These are phyloP conservation scores for Drechmeria coniospora DNA, from an alignment of 2,329 filamentous ascomycete genomes.

Conservation along the genomic window DNA sequence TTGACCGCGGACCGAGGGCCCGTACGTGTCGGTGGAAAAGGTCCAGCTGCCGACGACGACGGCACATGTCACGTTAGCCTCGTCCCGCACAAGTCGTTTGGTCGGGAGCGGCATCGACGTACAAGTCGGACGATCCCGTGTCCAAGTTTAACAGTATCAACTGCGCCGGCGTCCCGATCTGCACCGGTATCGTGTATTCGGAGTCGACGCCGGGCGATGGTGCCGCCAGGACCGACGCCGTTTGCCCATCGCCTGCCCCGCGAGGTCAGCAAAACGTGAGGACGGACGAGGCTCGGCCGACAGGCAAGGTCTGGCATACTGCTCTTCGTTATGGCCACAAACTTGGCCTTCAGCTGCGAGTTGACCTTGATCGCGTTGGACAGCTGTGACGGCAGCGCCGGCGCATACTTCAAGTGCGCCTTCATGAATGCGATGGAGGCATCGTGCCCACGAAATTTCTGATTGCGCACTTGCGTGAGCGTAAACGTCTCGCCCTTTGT, in stretches of 20 bases:
- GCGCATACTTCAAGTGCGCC: conserved; percentile 22
- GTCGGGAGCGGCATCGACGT: conserved; percentile 7
- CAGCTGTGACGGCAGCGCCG: conserved; percentile 13
- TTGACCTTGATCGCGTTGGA: conserved; percentile 10
- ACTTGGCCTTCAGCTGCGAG: conserved; percentile 11
- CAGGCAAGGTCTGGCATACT: not conserved
- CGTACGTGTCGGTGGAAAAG: conserved; percentile 42
- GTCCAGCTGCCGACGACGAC: conserved; percentile 51
- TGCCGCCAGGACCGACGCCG: conserved; percentile 11
- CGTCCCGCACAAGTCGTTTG: not conserved
- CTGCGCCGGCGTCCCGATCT: conserved; percentile 41
- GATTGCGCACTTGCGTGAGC: conserved; percentile 19
- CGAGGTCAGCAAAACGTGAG: conserved; percentile 1
- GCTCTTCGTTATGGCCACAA: conserved; percentile 2
- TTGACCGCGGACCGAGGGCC: conserved; percentile 33
- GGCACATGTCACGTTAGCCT: conserved; percentile 12
- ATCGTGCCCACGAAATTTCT: conserved; percentile 16
- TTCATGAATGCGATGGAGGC: conserved; percentile 13
- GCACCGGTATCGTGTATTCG: conserved; percentile 46
- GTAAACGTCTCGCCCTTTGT: conserved; percentile 8
- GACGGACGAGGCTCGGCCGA: too few species aligned
- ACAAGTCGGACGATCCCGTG: conserved; percentile 40
- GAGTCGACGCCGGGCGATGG: conserved; percentile 27
- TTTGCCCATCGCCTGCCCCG: conserved; percentile 4
- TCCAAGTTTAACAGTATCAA: conserved; percentile 54